Evolutionary conservation across 2,329 filamentous ascomycete species (phyloP), one percentile per base, ranked within the genome.

Genomic region (Cladophialophora exuberans): DNA sequence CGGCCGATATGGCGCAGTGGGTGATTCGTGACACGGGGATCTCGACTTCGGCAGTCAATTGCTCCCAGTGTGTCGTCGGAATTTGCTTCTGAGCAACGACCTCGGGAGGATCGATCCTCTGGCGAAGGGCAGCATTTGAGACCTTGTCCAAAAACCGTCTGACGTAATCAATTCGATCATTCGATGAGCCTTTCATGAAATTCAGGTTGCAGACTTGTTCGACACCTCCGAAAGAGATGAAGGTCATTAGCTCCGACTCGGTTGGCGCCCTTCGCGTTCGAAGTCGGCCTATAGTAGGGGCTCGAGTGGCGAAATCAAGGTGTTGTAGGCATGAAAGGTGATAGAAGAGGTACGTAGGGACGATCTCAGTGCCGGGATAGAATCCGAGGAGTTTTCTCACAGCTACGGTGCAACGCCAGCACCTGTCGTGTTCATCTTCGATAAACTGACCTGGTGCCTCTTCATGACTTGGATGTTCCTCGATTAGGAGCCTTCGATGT

Each of bases 341-440:
- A 15, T 60, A 61, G 39, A 61, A 60, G n/a, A 60, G 51, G 39
- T 62, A 62, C 3, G 61, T 48, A 10, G 58, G 50, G 13, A 64
- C 49, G 23, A 63, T 31, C 31, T 56, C 44, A 13, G 49, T 46
- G 4, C 42, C 35, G 4, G 60, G 62, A 31, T 64, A 64, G 2
- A 25, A 18, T 6, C 18, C 26, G 11, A 64, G 48, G 10, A 59
- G 50, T 9, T 36, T 18, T 38, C 33, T 53, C 18, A 61, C 39
- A 28, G 28, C 49, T 9, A 47, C 18, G 6, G 22, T 51, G 36
- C 60, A 62, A 11, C 17, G 51, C 33, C 56, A 64, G 20, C 36
- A 28, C 10, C 41, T 43, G 18, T 44, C 17, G 26, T 36, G 33
- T 6, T 15, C 10, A 31, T 15, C n/a, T 15, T 33, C 42, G 28